These are phyloP conservation scores for Podosphaera fusca DNA, from an alignment of 2,329 filamentous ascomycete species.

Conservation along the genomic window DNA sequence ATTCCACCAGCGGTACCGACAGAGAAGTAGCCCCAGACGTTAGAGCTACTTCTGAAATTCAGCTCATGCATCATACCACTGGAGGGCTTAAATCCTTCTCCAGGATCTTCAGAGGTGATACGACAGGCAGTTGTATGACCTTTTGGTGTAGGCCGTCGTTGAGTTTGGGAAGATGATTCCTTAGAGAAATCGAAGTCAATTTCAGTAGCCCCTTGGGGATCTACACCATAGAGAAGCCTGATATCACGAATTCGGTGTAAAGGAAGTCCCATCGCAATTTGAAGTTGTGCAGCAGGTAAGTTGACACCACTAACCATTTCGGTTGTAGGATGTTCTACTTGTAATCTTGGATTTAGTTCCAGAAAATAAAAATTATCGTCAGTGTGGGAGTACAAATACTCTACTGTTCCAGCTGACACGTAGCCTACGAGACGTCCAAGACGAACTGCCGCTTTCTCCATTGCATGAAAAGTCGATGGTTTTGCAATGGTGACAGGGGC, in stretches of 20 bases:
- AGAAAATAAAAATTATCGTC: constrained; percentile 99
- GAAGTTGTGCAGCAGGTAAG: constrained; percentile 85
- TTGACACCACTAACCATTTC: constrained; percentile 99
- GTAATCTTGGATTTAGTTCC: constrained; percentile 93
- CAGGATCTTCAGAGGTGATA: constrained; percentile 96
- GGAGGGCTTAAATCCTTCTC: constrained; percentile 98
- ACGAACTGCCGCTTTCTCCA: constrained; percentile 92
- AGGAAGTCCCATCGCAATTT: constrained; percentile 96
- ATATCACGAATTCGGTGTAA: constrained; percentile 92
- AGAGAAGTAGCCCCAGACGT: constrained; percentile 99
- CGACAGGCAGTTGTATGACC: constrained; percentile 95
- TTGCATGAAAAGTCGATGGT: constrained; percentile 67
- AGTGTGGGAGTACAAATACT: constrained; percentile 93
- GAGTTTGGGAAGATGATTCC: constrained; percentile 58
- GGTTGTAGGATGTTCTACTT: constrained; percentile 97
- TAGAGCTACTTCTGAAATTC: constrained; percentile 96
- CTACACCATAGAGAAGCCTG: constrained; percentile 81
- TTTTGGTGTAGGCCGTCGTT: constrained; percentile 79
- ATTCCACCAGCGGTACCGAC: constrained; percentile 92
- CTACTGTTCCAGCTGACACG: constrained; percentile 93
- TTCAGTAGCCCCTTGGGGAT: constrained; percentile 62
- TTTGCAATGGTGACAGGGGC: constrained; percentile 93
- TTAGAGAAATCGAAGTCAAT: constrained; percentile 96
- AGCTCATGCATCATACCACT: constrained; percentile 97
- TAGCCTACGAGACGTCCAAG: constrained; percentile 88